A percentile compares a stretch with the other conserved stretches of the same genome.
phyloP scores from a whole-genome alignment of 371 early-diverging fungal species.

The Hamiltosporidium tvaerminnensis region DNA sequence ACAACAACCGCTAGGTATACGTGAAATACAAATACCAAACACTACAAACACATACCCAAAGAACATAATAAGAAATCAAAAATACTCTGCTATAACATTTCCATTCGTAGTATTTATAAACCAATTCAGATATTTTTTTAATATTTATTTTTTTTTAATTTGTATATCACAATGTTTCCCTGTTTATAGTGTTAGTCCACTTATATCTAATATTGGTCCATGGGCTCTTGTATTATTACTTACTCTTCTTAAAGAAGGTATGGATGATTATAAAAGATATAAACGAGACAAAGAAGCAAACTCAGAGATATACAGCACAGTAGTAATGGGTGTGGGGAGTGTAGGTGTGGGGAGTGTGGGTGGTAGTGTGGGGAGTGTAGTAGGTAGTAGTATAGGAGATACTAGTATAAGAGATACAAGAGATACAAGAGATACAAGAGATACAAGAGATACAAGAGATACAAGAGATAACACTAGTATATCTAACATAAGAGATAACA shows the following conservation, averaged over 20 bases:
- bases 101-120: conserved; percentile 72
- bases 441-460: neutral
- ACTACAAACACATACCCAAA: no score
- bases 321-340: no score
- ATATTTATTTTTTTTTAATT: conserved; percentile 80
- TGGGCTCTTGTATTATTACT: conserved; percentile 74
- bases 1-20: no score
- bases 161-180: conserved; percentile 79
- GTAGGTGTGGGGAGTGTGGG: no score
- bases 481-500: neutral
- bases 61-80: conserved; percentile 84
- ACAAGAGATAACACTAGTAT: neutral
- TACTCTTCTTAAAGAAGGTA: conserved; percentile 79
- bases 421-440: neutral
- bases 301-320: conserved; percentile 14
- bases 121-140: conserved; percentile 88
- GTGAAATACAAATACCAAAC: no score
- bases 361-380: neutral
- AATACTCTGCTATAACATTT: conserved; percentile 74
- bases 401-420: neutral
- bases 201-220: conserved; percentile 80
- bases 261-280: conserved; percentile 76
- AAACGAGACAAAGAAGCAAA: conserved; percentile 60
- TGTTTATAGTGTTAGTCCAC: conserved; percentile 59
- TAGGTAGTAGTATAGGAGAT: neutral